Evolutionary conservation across 495 filamentous ascomycete species (phyloP).

Genomic region (Rhizodiscina lignyota): DNA sequence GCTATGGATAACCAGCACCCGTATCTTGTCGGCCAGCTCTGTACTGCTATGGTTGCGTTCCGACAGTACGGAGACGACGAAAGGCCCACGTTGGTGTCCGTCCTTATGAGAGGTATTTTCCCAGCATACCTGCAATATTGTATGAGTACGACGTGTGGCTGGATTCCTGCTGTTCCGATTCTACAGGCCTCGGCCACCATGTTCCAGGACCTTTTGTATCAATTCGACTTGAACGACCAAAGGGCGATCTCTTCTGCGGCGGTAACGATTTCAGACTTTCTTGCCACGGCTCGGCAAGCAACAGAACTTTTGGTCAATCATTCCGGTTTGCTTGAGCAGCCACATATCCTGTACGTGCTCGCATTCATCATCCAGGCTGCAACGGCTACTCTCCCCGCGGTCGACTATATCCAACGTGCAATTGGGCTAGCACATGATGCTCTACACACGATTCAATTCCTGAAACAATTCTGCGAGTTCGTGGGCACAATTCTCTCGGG

Average conservation of each 20-base stretch:
- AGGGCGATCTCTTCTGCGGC: constrained; percentile 27
- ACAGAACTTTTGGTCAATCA: constrained; percentile 19
- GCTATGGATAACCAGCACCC: constrained; percentile 41
- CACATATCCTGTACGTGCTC: constrained; percentile 24
- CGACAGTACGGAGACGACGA: constrained; percentile 28
- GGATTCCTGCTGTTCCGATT: constrained; percentile 41
- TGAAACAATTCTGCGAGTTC: too few relatives aligned
- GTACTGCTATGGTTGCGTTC: constrained; percentile 33
- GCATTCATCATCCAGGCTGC: constrained; percentile 27
- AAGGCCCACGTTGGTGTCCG: constrained; percentile 35
- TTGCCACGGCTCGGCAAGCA: constrained; percentile 25
- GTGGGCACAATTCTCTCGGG: too few relatives aligned
- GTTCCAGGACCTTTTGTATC: constrained; percentile 30
- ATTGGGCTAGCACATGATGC: too few relatives aligned
- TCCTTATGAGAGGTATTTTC: constrained; percentile 41
- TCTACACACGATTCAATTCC: too few relatives aligned
- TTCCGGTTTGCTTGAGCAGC: constrained; percentile 21
- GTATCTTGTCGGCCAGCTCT: constrained; percentile 42
- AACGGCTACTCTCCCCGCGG: too few relatives aligned
- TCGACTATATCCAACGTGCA: too few relatives aligned
- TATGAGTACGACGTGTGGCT: constrained; percentile 34
- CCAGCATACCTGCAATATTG: constrained; percentile 44
- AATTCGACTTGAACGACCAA: constrained; percentile 29
- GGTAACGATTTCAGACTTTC: constrained; percentile 26
- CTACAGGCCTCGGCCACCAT: constrained; percentile 30